Conservation (phyloP, 2,329 filamentous ascomycete genomes). For the Fusarium buxicola region DNA sequence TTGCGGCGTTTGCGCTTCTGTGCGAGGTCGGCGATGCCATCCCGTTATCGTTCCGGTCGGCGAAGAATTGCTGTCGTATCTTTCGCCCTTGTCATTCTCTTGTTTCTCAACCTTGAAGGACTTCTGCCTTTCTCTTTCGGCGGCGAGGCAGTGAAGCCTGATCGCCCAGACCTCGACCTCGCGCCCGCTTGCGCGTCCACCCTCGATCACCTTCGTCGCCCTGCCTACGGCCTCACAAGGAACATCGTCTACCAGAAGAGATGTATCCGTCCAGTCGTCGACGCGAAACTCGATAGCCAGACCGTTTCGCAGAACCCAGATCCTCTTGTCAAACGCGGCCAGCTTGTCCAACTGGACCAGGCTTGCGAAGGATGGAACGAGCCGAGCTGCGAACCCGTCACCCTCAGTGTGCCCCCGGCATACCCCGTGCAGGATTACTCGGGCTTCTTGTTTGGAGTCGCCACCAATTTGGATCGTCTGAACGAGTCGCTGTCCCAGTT, state of each 20-base stretch:
- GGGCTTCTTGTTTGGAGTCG: constrained; percentile 68
- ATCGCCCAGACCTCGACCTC: constrained; percentile 34
- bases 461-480: constrained; percentile 64
- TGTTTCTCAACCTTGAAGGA: constrained; percentile 26
- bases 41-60: constrained; percentile 32
- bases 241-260: constrained; percentile 58
- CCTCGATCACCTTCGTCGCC: constrained; percentile 48
- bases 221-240: constrained; percentile 52
- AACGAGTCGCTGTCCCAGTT: constrained; percentile 63
- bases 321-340: constrained; percentile 51
- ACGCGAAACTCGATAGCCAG: constrained; percentile 51
- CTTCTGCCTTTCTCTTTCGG: constrained; percentile 38
- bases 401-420: constrained; percentile 59
- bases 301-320: constrained; percentile 52
- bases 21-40: constrained; percentile 23
- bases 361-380: constrained; percentile 41
- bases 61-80: constrained; percentile 27
- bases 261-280: constrained; percentile 55
- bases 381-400: constrained; percentile 56
- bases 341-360: constrained; percentile 48
- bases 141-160: constrained; percentile 31
- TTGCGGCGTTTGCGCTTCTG: constrained; percentile 9
- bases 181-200: constrained; percentile 44
- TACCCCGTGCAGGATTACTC: constrained; percentile 58
- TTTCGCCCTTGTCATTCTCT: constrained; percentile 13